Conservation (phyloP, 768 basidiomycete species). For the Trametes gibbosa region DNA sequence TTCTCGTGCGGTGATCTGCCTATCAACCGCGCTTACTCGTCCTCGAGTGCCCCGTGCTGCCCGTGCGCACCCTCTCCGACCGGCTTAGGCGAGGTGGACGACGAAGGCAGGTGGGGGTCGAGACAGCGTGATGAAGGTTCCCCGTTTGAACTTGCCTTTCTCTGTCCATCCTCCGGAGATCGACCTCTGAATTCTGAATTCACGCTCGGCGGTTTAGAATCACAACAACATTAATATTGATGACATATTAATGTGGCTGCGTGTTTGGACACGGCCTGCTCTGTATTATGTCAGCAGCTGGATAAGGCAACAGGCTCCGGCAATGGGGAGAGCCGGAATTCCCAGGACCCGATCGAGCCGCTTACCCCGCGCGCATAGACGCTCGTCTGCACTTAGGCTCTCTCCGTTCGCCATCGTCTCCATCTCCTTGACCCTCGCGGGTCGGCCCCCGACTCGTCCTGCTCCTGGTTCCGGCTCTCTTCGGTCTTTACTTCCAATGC, state of each 20-base stretch:
- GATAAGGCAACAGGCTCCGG: constrained; percentile 6
- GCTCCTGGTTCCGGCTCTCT: background rate
- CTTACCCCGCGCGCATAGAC: constrained; percentile 9
- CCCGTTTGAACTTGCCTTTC: constrained; percentile 9
- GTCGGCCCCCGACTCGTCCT: constrained; percentile 14
- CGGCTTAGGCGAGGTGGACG: constrained; percentile 4
- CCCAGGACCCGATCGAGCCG: background rate
- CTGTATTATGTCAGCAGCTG: constrained; percentile 1
- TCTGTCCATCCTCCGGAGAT: background rate
- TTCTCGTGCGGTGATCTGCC: constrained; percentile 12
- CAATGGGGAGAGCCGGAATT: constrained; percentile 9
- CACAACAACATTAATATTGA: too few relatives aligned
- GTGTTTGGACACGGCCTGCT: constrained; percentile 14
- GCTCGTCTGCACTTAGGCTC: background rate
- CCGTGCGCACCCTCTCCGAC: background rate
- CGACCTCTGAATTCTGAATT: constrained; percentile 6
- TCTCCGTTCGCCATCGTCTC: constrained; percentile 4
- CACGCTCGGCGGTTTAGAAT: constrained; percentile 6
- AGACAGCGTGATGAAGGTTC: background rate
- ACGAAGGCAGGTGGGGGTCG: constrained; percentile 15
- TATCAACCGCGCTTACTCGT: constrained; percentile 13
- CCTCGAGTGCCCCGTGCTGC: background rate
- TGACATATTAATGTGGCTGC: too few relatives aligned
- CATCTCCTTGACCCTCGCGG: constrained; percentile 13
- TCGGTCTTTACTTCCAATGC: constrained; percentile 43